Conservation (phyloP, 1,284 basidiomycete genomes). For the Omphalotus olearius region DNA sequence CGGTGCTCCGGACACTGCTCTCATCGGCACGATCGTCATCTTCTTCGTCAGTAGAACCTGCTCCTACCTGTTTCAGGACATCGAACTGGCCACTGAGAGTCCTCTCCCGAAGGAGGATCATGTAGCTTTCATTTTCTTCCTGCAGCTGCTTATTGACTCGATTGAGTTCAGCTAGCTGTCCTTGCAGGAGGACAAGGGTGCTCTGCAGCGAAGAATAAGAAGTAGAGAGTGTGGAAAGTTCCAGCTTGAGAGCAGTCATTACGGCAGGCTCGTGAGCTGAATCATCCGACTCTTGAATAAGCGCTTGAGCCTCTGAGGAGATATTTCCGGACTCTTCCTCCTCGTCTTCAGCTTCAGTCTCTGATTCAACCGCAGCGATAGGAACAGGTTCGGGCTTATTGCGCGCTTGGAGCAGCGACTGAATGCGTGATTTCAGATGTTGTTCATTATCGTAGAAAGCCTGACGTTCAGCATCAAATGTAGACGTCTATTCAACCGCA, state of each 20-base stretch:
- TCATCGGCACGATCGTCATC: slow-evolving; percentile 36
- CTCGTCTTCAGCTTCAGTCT: slow-evolving; percentile 36
- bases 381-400: slow-evolving; percentile 44
- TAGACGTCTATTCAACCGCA: slow-evolving; percentile 49
- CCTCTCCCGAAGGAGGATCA: slow-evolving; percentile 84
- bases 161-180: slow-evolving; percentile 73
- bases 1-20: slow-evolving; percentile 54
- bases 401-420: slow-evolving; percentile 65
- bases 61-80: slow-evolving; percentile 62
- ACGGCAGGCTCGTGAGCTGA: slow-evolving; percentile 73
- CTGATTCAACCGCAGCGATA: slow-evolving; percentile 22
- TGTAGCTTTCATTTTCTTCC: slow-evolving; percentile 94
- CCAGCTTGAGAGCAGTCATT: slow-evolving; percentile 75
- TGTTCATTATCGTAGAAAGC: slow-evolving; percentile 85
- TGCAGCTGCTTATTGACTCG: slow-evolving; percentile 78
- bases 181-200: slow-evolving; percentile 70
- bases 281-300: slow-evolving; percentile 48
- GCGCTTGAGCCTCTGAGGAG: slow-evolving; percentile 11
- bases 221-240: slow-evolving; percentile 76
- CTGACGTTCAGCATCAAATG: slow-evolving; percentile 81
- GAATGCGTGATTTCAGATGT: slow-evolving; percentile 82
- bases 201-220: slow-evolving; percentile 77
- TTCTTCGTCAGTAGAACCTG: slow-evolving; percentile 49
- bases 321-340: slow-evolving; percentile 15
- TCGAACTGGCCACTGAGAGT: slow-evolving; percentile 86